Evolutionary conservation across 495 filamentous ascomycete genomes (phyloP).

Genomic region (Xylaria castorea): DNA sequence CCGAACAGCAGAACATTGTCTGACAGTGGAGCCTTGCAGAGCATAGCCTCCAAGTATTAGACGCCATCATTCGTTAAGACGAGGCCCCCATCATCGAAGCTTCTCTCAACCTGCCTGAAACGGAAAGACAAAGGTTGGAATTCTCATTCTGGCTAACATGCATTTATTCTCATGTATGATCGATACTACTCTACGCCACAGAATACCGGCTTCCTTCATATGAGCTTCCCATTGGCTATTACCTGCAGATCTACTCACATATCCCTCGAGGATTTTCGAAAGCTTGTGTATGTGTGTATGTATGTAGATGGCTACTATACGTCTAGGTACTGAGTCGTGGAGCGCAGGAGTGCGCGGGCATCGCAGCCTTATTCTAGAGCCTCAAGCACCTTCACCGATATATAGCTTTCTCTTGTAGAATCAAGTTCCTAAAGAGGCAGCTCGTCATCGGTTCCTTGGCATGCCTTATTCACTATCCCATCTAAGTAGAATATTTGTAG

Average conservation of each 20-base stretch:
- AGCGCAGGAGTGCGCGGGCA: background rate
- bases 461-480: slow-evolving; percentile 19
- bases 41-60: slow-evolving; percentile 15
- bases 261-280: background rate
- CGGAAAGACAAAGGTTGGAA: slow-evolving; percentile 16
- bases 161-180: background rate
- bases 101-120: slow-evolving; percentile 27
- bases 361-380: slow-evolving; percentile 23
- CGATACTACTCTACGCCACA: slow-evolving; percentile 8
- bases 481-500: background rate
- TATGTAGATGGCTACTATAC: slow-evolving; percentile 1
- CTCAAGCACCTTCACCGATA: slow-evolving; percentile 1
- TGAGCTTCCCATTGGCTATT: slow-evolving; percentile 13
- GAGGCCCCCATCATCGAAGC: slow-evolving; percentile 14
- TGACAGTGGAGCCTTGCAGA: slow-evolving; percentile 1
- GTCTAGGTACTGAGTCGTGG: slow-evolving; percentile 14
- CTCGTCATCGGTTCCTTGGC: slow-evolving; percentile 14
- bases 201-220: background rate
- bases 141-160: slow-evolving; percentile 19
- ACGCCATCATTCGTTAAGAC: slow-evolving; percentile 5
- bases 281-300: background rate
- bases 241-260: background rate
- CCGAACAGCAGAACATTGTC: background rate
- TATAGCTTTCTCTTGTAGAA: background rate
- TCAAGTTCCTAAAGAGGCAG: slow-evolving; percentile 22